Evolutionary conservation across 306 rosid species (phyloP), one percentile per base, ranked within the genome.

Genomic region (Betula pendula): DNA sequence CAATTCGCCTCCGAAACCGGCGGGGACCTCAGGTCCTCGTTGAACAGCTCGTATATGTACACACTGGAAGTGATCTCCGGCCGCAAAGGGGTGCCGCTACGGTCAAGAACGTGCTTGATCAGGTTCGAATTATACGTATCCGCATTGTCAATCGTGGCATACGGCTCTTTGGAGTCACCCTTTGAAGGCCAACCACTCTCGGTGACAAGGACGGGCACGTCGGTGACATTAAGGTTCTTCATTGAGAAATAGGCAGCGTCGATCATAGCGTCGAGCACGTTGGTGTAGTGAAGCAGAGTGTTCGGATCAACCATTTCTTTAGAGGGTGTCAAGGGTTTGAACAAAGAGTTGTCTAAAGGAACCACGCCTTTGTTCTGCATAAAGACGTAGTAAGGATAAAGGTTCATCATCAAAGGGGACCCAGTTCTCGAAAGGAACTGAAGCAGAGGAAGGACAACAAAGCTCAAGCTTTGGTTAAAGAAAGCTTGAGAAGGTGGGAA

Each of bases 231-330:
- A 3, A 91, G 87, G 50, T 93, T 93, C 86, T 83, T 89, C 97
- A 93, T 93, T 3, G 98, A 93, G 73, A 82, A 85, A 69, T 93
- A 91, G 5, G 97, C 96, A 3, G 98, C 85, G 25, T 91, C 98
- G 12, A 93, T 85, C 98, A 91, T 91, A 1, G 98, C 98, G 65
- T 93, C 98, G 1, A 88, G 77, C 14, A 93, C 92, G 59, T 83
- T 93, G 11, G 97, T 89, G 72, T 93, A 93, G 45, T 93, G 98
- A 48, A 93, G 92, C 81, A 93, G 74, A 9, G 98, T 93, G 71
- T 93, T 93, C 14, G 98, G 97, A 72, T 93, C 98, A 2, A 93
- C 92, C 98, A 93, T 93, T 79, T 91, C 92, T 73, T 91, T 89
- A 2, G 87, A 77, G 15, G 99, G 97, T 17, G 83, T 66, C 49